Evolutionary conservation across 2,329 filamentous ascomycete genomes (phyloP), one percentile per base, ranked within the genome.

Genomic region (Arachnomyces sp.): DNA sequence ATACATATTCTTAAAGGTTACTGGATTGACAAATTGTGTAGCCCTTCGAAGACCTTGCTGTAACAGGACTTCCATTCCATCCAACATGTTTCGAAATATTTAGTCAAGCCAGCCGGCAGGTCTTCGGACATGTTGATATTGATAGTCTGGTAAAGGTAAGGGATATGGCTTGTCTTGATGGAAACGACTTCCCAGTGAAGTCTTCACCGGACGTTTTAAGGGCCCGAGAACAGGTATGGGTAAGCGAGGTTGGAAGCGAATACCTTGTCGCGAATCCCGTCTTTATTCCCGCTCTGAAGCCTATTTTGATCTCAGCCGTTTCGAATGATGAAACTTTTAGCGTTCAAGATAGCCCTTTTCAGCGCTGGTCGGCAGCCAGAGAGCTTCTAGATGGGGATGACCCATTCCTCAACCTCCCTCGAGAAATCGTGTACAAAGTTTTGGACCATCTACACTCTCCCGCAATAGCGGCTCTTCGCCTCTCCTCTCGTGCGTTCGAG

Each of bases 231-330:
- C 17, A 46, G 12, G 43, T 43, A 9, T 44, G 52, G 39, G 11
- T 16, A 34, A 53, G 50, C 38, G 12, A 28, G 7, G 28, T 39
- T 11, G 43, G 45, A 15, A 35, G 36, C 5, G 49, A 42, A 28
- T 55, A 48, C 29, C 42, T 55, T 3, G 52, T 39, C 16, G 51
- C 52, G 3, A 57, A 56, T 32, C 49, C 53, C 8, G 28, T 56
- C 5, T 48, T 47, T 16, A 35, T 57, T 11, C 52, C 51, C 12
- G 45, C 35, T 5, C 39, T 56, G 9, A n/a, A 28, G 3, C 21
- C 38, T 14, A 41, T 54, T 4, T 35, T 37, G 11, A 11, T 14
- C n/a, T 37, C 35, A 12, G 17, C 35, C n/a, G 29, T 37, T 18
- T 37, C 35, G 18, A 12, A 14, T 13, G 35, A 37, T 13, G 35